A percentile compares a stretch with the other conserved stretches of the same genome.
These are phyloP conservation scores for Sodiomyces alkalinus DNA, from an alignment of 2,329 filamentous ascomycete genomes.

Conservation along the genomic window DNA sequence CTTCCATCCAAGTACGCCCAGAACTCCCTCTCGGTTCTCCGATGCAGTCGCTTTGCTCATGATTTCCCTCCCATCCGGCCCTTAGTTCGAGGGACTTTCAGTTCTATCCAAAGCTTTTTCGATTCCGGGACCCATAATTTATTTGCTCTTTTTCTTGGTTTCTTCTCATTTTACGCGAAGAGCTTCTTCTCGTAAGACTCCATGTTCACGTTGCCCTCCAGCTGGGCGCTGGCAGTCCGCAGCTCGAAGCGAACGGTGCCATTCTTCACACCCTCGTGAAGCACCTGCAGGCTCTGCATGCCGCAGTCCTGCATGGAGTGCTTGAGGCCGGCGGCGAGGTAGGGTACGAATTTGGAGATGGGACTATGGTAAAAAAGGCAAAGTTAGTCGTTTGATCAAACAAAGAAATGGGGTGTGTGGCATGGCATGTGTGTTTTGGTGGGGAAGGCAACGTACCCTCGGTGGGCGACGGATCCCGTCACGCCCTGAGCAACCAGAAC, in stretches of 20 bases:
- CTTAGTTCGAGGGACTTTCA: no score
- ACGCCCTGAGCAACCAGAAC: constrained; percentile 95
- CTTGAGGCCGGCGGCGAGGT: constrained; percentile 88
- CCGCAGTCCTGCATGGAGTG: constrained; percentile 96
- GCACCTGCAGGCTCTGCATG: constrained; percentile 59
- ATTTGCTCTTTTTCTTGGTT: no score
- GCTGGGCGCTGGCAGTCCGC: constrained; percentile 82
- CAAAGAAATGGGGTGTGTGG: neutral
- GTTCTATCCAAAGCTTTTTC: no score
- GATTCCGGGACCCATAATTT: no score
- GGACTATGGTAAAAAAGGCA: constrained; percentile 36
- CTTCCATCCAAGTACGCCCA: no score
- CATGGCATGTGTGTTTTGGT: neutral
- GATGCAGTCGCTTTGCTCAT: no score
- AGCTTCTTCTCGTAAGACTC: constrained; percentile 99
- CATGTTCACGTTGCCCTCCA: constrained; percentile 96
- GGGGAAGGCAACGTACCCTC: constrained; percentile 32
- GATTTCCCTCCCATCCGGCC: no score
- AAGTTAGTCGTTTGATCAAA: constrained; percentile 5
- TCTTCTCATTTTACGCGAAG: constrained; percentile 67
- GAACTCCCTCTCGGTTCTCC: no score
- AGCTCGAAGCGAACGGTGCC: constrained; percentile 85
- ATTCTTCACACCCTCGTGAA: constrained; percentile 59
- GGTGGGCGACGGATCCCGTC: constrained; percentile 68
- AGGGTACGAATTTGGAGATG: constrained; percentile 89